Percentiles rank a stretch among this genome's conserved stretches.
phyloP scores from a whole-genome alignment of 176 grass and related monocot species.

The Poa pratensis region DNA sequence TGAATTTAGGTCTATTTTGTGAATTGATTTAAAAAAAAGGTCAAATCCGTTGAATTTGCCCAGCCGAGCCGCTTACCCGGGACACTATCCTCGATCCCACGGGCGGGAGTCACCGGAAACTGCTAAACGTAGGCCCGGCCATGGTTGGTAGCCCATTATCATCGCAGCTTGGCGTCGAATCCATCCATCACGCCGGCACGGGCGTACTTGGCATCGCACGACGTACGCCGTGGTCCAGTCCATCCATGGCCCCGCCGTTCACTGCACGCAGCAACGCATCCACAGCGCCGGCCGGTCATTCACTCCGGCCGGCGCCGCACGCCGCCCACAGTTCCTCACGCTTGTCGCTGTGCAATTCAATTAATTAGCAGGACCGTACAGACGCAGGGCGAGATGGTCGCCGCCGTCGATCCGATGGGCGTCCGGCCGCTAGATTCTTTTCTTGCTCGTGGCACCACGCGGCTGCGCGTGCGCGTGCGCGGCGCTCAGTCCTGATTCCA shows the following conservation, averaged over 20 bases:
- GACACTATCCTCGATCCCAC: not conserved
- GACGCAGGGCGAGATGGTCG: not conserved
- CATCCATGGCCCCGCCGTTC: not conserved
- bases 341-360: conserved; percentile 26
- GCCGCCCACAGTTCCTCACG: conserved; percentile 8
- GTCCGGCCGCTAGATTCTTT: not conserved
- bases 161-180: conserved; percentile 16
- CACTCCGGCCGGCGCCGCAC: not conserved
- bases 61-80: not conserved
- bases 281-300: not conserved
- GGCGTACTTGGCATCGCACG: not conserved
- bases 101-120: not conserved
- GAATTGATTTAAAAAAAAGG: no score
- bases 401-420: not conserved
- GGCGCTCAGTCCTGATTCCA: not conserved
- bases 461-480: not conserved
- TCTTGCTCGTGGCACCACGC: not conserved
- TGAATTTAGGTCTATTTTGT: no score
- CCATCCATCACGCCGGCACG: conserved; percentile 6
- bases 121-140: not conserved
- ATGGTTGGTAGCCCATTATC: conserved; percentile 3
- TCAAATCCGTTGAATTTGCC: no score
- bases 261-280: conserved; percentile 4
- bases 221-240: not conserved
- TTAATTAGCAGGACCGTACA: not conserved